Conservation (phyloP, 2,329 filamentous ascomycete genomes). For the Trichoderma sp. region DNA sequence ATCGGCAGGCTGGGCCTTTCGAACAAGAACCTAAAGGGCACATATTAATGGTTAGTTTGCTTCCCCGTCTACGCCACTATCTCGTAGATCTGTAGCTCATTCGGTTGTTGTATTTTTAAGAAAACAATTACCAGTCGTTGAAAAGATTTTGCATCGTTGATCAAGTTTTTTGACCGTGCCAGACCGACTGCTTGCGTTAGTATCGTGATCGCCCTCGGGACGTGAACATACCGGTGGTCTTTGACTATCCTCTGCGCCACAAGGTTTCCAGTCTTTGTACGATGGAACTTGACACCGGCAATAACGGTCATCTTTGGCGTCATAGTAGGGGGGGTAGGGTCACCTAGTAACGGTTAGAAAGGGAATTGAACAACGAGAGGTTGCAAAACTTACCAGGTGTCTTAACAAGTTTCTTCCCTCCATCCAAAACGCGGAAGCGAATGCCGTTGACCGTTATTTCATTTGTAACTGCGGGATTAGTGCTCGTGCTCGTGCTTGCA, state of each 20-base stretch:
- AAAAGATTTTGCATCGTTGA: conserved; percentile 72
- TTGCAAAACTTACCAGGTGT: conserved; percentile 59
- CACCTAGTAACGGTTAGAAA: conserved; percentile 45
- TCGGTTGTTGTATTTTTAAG: conserved; percentile 41
- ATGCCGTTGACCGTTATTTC: conserved; percentile 72
- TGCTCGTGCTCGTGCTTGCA: conserved; percentile 32
- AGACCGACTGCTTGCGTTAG: conserved; percentile 51
- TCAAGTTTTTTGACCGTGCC: conserved; percentile 66
- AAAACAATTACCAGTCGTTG: conserved; percentile 67
- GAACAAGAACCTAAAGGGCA: conserved; percentile 72
- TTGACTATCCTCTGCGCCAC: conserved; percentile 75
- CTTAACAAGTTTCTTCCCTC: conserved; percentile 81
- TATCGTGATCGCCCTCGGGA: conserved; percentile 30
- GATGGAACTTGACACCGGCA: conserved; percentile 78
- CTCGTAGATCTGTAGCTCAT: conserved; percentile 28
- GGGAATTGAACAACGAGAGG: background rate
- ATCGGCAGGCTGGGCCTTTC: conserved; percentile 78
- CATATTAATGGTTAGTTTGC: conserved; percentile 46
- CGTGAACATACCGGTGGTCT: conserved; percentile 68
- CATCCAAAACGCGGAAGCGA: conserved; percentile 70
- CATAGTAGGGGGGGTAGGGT: conserved; percentile 60
- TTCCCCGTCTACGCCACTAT: conserved; percentile 42
- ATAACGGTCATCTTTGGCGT: conserved; percentile 75
- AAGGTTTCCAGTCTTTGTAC: conserved; percentile 86
- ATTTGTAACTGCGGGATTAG: conserved; percentile 47